Base-by-base conservation (phyloP, 768 basidiomycete genomes). In the Fistulinella prunicolor region DNA sequence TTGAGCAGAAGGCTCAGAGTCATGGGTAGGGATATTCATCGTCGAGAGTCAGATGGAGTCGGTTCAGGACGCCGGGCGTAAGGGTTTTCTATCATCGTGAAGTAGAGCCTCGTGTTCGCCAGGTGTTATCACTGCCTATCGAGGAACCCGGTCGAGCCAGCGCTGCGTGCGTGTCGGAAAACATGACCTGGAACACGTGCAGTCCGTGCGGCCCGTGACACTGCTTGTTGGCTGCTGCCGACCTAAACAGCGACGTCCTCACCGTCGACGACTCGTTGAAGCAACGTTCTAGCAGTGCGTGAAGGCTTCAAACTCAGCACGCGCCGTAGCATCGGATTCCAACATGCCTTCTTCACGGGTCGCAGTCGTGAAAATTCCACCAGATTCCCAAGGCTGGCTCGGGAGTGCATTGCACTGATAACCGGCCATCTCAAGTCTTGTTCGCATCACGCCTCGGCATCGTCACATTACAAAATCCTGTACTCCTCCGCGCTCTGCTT, bases 91-190 rank as follows among this genome's bases (percentile, higher is more conserved):
- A 67, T 51, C 54, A 53, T 57, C 30, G 19, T 34, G 45, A 46
- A 26, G 35, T 16, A 29, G 29, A 20, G 10, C 67, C 65, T 67
- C 65, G 52, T 67, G 65, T 67, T 53, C 24, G 44, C 58, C 67
- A 60, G 65, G 62, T 23, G 65, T 57, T 51, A 66, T 65, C 56
- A 55, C 53, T 66, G 57, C 57, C 64, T 55, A 52, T 66, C 66
- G 44, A 41, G 43, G 59, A 44, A 23, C 42, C 43, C 50, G 39
- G 43, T 32, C 30, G 13, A 14, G 13, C 30, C 13, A 12, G 30
- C n/a, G n/a, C n/a, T n/a, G 39, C 38, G 41, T 48, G 51, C 42
- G 48, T 38, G 46, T 23, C 37, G 44, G 28, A 28, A 46, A 51
- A 58, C 49, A 61, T 17, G 44, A 50, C 34, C 9, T 16, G 21